A percentile compares a stretch with the other conserved stretches of the same genome.
phyloP scores from a whole-genome alignment of 1,284 basidiomycete species.

The Trametes versicolor region DNA sequence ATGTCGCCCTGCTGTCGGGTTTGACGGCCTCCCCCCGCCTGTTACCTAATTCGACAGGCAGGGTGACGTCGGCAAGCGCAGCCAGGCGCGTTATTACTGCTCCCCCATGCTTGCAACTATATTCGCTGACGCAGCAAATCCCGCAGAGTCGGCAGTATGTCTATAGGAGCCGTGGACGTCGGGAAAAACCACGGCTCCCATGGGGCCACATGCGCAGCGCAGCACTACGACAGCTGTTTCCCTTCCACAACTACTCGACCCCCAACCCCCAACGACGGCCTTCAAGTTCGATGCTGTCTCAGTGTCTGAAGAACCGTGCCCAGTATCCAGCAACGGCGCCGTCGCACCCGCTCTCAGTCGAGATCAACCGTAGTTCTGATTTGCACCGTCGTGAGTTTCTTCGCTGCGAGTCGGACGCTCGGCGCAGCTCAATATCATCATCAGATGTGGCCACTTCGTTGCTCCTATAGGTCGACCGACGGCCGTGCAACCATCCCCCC shows the following conservation, averaged over 20 bases:
- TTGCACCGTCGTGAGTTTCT: no score
- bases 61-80: constrained; percentile 4
- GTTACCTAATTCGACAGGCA: constrained; percentile 9
- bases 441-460: neutral
- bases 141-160: neutral
- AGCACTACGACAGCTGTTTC: neutral
- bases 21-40: neutral
- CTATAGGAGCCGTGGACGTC: constrained; percentile 3
- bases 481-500: neutral
- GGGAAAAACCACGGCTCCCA: constrained; percentile 1
- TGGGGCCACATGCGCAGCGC: neutral
- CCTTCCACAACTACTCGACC: neutral
- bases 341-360: neutral
- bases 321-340: neutral
- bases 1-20: neutral
- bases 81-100: neutral
- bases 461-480: neutral
- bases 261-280: neutral
- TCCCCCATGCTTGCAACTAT: neutral
- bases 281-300: neutral
- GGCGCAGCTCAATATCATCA: neutral
- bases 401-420: no score
- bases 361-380: no score
- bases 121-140: neutral
- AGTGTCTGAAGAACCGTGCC: neutral